Evolutionary conservation across 2,329 filamentous ascomycete genomes (phyloP), one percentile per base, ranked within the genome.

Genomic region (Malbranchea zuffiana): DNA sequence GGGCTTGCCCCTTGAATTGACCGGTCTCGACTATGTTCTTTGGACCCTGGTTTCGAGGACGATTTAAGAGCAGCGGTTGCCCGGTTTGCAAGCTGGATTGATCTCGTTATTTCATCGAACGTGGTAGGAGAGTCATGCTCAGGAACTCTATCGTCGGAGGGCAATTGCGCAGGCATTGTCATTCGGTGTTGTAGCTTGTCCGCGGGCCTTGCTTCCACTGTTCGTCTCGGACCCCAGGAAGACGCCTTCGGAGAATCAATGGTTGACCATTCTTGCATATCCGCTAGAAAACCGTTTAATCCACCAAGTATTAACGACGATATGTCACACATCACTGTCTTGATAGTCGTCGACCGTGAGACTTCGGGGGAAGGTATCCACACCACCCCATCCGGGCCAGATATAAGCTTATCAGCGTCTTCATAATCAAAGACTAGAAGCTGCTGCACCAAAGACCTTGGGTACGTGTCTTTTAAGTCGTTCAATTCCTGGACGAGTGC

Each of bases 391-490:
- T 85, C 75, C 2, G 69, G 67, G 7, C 52, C 60, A 51, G 52
- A 57, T 18, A 75, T 73, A 29, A 80, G 64, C 15, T 69, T 69
- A 11, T 74, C 61, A 2, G 67, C 62, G 10, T 61, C 63, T 32
- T 69, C 64, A 28, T 80, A 80, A 55, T 93, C 84, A 56, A 94
- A 93, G 20, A 94, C 63, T 35, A 94, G 60, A 8, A 90, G 68
- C 41, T 80, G 80, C 49, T 90, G 82, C 1, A 86, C 75, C 35
- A 92, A 68, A 1, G 80, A 80, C 50, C 80, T 81, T 13, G 81
- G 75, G 53, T 84, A 86, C 44, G 72, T 69, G 54, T 86, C 80
- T 51, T 75, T 72, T 43, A 90, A 58, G 40, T 75, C 71, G 52
- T 82, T 74, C 20, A 92, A 65, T 50, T 84, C 80, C 52, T 80